Evolutionary conservation across 176 grass and related monocot species (phyloP), one percentile per base, ranked within the genome.

Genomic region (Cenchrus purpureus): DNA sequence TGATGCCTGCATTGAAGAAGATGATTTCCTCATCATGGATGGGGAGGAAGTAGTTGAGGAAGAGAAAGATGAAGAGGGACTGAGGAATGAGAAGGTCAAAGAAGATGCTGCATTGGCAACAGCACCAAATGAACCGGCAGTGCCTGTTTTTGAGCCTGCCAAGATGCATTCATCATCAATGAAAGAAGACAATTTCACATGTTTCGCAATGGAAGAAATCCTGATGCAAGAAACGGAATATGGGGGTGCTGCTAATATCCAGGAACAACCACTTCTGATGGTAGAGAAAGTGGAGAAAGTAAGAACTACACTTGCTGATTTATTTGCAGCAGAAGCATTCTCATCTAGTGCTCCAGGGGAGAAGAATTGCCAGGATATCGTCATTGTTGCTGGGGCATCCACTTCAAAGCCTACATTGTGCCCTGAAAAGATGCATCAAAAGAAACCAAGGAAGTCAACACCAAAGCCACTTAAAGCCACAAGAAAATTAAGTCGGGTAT

Each of bases 241-340:
- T 22, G 84, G 87, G 62, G 86, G 95, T 74, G 56, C 59, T 3
- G 12, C 78, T 76, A 82, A 89, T 63, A 84, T 87, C 84, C 93
- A 92, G 49, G 97, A 99, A 86, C 80, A 12, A 12, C 97, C 97
- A 15, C 87, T 99, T 69, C 76, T 98, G 83, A 90, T 92, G 89
- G 77, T 77, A 76, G 87, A 90, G 83, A 94, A 86, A 63, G 83
- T 65, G 86, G 90, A 95, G 70, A 91, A 88, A 84, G 88, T 76
- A 19, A 94, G 96, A 91, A 98, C 90, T 65, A 99, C 97, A 69
- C 94, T 99, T 51, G 97, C 97, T 52, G 97, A 99, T 77, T 86
- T 99, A 56, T 99, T 99, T 80, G 97, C 97, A 32, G 97, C 93
- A 12, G 97, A 99, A 50, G 71, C 71, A 32, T 73, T 92, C 57